Evolutionary conservation across 2,329 filamentous ascomycete species (phyloP).

Genomic region (Fusarium pilosicola): DNA sequence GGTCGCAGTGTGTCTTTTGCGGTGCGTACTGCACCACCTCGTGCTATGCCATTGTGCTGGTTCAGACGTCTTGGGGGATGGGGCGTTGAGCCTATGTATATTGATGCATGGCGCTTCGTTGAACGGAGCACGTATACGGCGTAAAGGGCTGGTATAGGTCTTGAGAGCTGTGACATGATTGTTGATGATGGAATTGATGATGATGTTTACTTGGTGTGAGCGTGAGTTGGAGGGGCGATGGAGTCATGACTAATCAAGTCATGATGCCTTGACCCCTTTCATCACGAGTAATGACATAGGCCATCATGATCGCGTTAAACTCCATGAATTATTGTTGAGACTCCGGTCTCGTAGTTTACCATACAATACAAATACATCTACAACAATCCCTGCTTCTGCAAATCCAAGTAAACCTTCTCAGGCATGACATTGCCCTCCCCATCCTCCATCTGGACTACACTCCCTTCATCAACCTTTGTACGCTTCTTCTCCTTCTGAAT

Average conservation of each 20-base stretch:
- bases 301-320: background rate
- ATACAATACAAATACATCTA: constrained; percentile 51
- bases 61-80: constrained; percentile 84
- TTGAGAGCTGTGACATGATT: constrained; percentile 56
- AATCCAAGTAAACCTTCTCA: constrained; percentile 95
- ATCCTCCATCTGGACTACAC: constrained; percentile 98
- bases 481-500: constrained; percentile 86
- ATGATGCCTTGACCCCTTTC: constrained; percentile 16
- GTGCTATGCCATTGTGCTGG: constrained; percentile 89
- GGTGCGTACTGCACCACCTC: constrained; percentile 84
- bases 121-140: constrained; percentile 93
- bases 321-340: background rate
- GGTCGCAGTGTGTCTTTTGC: constrained; percentile 74
- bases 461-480: constrained; percentile 78
- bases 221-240: constrained; percentile 39
- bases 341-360: background rate
- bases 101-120: constrained; percentile 72
- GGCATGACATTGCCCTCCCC: constrained; percentile 98
- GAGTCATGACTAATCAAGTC: constrained; percentile 38
- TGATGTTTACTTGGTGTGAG: constrained; percentile 31
- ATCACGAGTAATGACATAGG: background rate
- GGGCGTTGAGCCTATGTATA: constrained; percentile 94
- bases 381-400: constrained; percentile 90
- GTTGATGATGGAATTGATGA: background rate
- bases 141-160: constrained; percentile 86